Conservation (phyloP, 148 eudicot species). For the Fallopia convolvulus region DNA sequence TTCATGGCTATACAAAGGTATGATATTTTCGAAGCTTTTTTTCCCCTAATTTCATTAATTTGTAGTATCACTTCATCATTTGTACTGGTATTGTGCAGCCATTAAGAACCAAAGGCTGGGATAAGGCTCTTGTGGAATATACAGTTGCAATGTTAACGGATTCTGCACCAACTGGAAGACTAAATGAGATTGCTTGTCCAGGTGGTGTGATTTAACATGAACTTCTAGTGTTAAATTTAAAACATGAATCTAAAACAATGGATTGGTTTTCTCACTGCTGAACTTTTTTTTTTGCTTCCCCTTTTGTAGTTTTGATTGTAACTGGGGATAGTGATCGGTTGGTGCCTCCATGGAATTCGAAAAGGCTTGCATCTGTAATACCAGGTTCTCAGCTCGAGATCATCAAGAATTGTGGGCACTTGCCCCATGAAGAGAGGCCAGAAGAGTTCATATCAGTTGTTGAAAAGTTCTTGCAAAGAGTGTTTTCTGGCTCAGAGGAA, state of each 20-base stretch:
- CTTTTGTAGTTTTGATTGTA: slow-evolving; percentile 54
- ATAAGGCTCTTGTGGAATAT: slow-evolving; percentile 70
- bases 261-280: not conserved
- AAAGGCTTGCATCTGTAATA: slow-evolving; percentile 65
- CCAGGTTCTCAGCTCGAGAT: slow-evolving; percentile 62
- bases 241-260: slow-evolving; percentile 1
- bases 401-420: slow-evolving; percentile 81
- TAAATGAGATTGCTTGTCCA: slow-evolving; percentile 74
- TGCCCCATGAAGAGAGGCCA: slow-evolving; percentile 85
- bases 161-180: slow-evolving; percentile 41
- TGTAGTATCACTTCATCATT: not conserved
- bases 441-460: slow-evolving; percentile 66
- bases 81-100: slow-evolving; percentile 47
- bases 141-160: slow-evolving; percentile 63
- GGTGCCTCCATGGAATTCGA: slow-evolving; percentile 79
- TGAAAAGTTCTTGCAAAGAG: slow-evolving; percentile 42
- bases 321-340: slow-evolving; percentile 82
- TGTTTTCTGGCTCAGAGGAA: slow-evolving; percentile 36
- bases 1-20: slow-evolving; percentile 85
- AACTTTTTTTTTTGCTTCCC: not conserved
- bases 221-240: not conserved
- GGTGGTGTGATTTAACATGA: slow-evolving; percentile 29
- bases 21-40: slow-evolving; percentile 6
- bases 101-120: slow-evolving; percentile 73
- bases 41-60: not conserved